Percentiles rank a stretch among this genome's conserved stretches.
phyloP scores from a whole-genome alignment of 257 asterid genomes.

The Ocimum tenuiflorum region DNA sequence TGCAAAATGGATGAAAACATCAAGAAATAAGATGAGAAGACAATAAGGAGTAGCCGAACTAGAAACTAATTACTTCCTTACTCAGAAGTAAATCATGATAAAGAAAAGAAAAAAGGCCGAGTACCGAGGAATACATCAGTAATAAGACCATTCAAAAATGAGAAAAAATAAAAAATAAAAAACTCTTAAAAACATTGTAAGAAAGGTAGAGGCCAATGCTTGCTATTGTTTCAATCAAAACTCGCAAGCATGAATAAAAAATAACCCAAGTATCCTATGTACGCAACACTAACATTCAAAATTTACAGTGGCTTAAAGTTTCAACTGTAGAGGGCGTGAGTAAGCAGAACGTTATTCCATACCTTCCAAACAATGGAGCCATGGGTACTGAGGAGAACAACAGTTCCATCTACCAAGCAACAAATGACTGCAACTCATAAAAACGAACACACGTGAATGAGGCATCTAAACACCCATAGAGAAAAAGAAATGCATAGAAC shows the following conservation, averaged over 20 bases:
- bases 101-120: background rate
- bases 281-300: background rate
- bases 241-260: background rate
- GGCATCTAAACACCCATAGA: slow-evolving; percentile 5
- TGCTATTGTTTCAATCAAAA: background rate
- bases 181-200: background rate
- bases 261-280: slow-evolving; percentile 14
- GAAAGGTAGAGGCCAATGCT: background rate
- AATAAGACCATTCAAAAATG: background rate
- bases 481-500: background rate
- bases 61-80: background rate
- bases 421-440: slow-evolving; percentile 58
- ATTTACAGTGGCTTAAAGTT: background rate
- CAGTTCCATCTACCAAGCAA: slow-evolving; percentile 84
- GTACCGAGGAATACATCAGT: background rate
- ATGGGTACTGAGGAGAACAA: slow-evolving; percentile 38
- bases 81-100: background rate
- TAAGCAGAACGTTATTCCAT: slow-evolving; percentile 16
- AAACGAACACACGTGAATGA: background rate
- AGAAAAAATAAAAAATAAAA: background rate
- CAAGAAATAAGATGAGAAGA: background rate
- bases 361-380: slow-evolving; percentile 85
- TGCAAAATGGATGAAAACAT: slow-evolving; percentile 1
- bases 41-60: too few relatives aligned
- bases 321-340: background rate